Base-by-base conservation (phyloP, 148 eudicot genomes). In the Limonium bicolor region DNA sequence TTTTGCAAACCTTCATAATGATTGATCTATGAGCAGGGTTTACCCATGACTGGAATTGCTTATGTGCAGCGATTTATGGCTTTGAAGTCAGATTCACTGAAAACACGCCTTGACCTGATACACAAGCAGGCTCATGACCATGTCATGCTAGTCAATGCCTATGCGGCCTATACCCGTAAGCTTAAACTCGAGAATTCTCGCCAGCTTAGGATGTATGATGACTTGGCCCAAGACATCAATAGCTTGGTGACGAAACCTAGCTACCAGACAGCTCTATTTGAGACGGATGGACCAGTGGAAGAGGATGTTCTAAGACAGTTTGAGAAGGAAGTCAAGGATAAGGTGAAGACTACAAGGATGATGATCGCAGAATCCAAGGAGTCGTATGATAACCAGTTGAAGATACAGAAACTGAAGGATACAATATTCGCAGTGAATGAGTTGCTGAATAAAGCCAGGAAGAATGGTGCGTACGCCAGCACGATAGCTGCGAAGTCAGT, bases 391-490 rank as follows among this genome's bases (percentile, higher is more conserved):
- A 81, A 81, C 60, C 96, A 86, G 68, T 48, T 86, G 53, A 86
- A 86, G 71, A 86, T 86, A 59, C 96, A 86, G 74, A 86, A 86
- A 35, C 45, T 86, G 52, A 86, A 78, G 61, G 96, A 86, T 46
- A 86, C 96, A 0, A 75, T 86, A 20, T 86, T 86, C 64, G 80
- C 93, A 15, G 96, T 86, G n/a, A 73, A 81, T 48, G 96, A 86
- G 56, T 67, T 74, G 70, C 67, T 81, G 39, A 31, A 63, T 31
- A 81, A 86, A 64, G 93, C 93, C n/a, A 81, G 65, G 54, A 86
- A 75, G 69, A 81, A 72, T 23, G 93, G 93, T 31, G 87, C 80
- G 19, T 50, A 74, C 54, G 86, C 90, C 14, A 85, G 86, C 76
- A 47, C 68, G 37, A 69, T 80, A 57, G 79, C 95, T 45, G 82